These are phyloP conservation scores for Omphalea diandra DNA, from an alignment of 441 rosid genomes.

Conservation along the genomic window DNA sequence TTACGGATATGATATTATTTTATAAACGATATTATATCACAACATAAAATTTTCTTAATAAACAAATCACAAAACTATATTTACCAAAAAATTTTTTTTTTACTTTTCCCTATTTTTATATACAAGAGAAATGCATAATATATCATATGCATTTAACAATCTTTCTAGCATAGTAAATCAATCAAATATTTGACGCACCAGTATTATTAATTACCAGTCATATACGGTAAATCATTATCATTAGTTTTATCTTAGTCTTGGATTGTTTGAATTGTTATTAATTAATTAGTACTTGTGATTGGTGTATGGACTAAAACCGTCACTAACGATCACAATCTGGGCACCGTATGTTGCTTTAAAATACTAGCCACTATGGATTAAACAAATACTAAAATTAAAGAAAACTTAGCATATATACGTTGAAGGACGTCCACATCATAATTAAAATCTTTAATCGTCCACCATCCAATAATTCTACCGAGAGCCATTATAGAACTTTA, in stretches of 20 bases:
- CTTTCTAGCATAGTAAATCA: no score
- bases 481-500: no score
- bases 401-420: no score
- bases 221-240: neutral
- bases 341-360: neutral
- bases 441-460: neutral
- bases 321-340: neutral
- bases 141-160: no score
- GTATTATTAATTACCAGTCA: neutral
- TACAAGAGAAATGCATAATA: no score
- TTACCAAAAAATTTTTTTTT: no score
- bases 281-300: neutral
- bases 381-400: neutral
- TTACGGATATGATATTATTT: no score
- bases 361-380: neutral
- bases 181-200: neutral
- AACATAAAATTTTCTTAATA: no score
- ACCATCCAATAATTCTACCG: no score
- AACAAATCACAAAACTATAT: no score
- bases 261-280: neutral
- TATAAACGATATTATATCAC: no score
- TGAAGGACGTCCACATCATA: neutral
- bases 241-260: neutral
- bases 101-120: no score
- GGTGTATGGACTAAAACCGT: conserved; percentile 2